Evolutionary conservation across 805 yeast species (phyloP), one percentile per base, ranked within the genome.

Genomic region (Lipomyces sp.): DNA sequence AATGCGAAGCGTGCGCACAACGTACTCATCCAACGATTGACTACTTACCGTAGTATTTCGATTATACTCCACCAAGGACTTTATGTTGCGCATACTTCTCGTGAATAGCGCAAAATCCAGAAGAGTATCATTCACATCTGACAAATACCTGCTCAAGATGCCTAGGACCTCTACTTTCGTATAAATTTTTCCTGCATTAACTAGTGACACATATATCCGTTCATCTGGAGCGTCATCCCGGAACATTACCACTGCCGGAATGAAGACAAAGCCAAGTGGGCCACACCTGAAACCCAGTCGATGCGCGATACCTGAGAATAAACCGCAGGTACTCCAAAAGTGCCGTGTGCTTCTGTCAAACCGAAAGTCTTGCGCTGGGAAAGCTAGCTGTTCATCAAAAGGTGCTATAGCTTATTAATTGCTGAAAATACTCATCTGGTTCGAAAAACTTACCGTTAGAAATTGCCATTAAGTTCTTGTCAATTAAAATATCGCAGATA

Each of bases 231-330:
- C 48, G 24, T 10, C 29, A 24, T n/a, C 18, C 3, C 34, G 34
- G 24, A 24, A 39, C 58, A 60, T 35, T 5, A 35, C 39, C 5
- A 60, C 63, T 13, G n/a, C 29, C 8, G 63, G 63, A 32, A 53
- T 32, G 30, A 60, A 60, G 48, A 34, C 11, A 53, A 24, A 30
- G 42, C 58, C 30, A 34, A 57, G 42, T 13, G 53, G 53, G 4
- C 37, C 35, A 55, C 66, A 65, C 3, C 11, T 5, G 37, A 62
- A 35, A 29, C 57, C 35, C n/a, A 65, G 63, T 37, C 69, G 55
- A 37, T 48, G 63, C 13, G 63, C 69, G 42, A 65, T 65, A 35
- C 69, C 69, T 1, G 65, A 35, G 50, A 63, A 57, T 7, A 63
- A n/a, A 11, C 63, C 66, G 34, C 59, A 42, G 11, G 64, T 57